These are phyloP conservation scores for Aspergillus ochraceus DNA, from an alignment of 2,329 filamentous ascomycete genomes.

Conservation along the genomic window DNA sequence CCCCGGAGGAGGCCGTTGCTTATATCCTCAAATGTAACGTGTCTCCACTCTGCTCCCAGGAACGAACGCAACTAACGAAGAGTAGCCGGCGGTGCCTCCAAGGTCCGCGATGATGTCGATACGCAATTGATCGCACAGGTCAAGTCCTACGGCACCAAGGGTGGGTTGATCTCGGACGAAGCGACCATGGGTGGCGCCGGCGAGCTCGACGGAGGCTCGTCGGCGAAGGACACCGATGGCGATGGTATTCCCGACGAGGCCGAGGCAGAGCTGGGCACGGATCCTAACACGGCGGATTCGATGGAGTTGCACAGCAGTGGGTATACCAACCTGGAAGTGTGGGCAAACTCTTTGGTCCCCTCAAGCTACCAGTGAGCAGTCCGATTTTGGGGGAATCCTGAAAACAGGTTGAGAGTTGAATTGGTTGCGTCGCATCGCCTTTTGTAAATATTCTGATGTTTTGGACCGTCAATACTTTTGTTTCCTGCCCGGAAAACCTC, in stretches of 20 bases:
- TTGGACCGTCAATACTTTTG: background rate
- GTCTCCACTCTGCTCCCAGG: background rate
- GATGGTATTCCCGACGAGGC: constrained; percentile 19
- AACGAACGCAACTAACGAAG: background rate
- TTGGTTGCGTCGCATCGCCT: background rate
- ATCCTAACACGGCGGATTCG: constrained; percentile 16
- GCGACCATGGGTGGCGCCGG: constrained; percentile 15
- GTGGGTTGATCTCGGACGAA: constrained; percentile 18
- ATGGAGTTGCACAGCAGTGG: constrained; percentile 16
- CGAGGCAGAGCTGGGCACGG: constrained; percentile 15
- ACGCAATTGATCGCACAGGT: constrained; percentile 12
- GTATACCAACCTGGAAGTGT: constrained; percentile 17
- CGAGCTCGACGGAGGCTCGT: constrained; percentile 11
- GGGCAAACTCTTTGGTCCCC: constrained; percentile 19
- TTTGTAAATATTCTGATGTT: background rate
- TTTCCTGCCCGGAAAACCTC: background rate
- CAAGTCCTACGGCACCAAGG: constrained; percentile 12
- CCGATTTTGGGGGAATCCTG: background rate
- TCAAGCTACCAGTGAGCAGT: constrained; percentile 6
- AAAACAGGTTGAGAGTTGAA: background rate
- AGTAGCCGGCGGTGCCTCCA: constrained; percentile 16
- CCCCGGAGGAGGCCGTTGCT: constrained; percentile 10
- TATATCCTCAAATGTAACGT: constrained; percentile 15
- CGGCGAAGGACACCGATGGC: constrained; percentile 14
- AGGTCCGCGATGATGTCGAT: constrained; percentile 16